These are phyloP conservation scores for Fereydounia khargensis DNA, from an alignment of 1,284 basidiomycete species.

Conservation along the genomic window DNA sequence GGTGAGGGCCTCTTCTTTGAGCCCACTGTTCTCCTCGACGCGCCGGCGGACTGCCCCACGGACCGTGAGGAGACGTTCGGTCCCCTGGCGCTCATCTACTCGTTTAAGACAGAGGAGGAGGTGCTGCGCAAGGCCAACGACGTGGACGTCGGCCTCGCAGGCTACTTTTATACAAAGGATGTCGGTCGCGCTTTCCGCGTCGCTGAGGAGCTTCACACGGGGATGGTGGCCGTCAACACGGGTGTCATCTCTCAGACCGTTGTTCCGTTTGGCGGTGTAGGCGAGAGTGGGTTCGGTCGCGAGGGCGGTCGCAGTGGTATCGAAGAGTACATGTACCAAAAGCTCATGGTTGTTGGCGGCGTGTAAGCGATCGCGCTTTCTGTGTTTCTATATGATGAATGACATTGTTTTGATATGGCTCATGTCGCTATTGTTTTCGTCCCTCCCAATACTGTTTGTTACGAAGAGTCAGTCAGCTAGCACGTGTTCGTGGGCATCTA, in stretches of 20 bases:
- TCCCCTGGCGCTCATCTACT: constrained; percentile 62
- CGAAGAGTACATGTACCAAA: constrained; percentile 64
- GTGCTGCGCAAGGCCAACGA: constrained; percentile 82
- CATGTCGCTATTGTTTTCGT: no score
- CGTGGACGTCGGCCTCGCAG: constrained; percentile 78
- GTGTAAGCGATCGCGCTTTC: no score
- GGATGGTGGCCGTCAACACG: constrained; percentile 77
- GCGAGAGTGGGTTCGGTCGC: constrained; percentile 69
- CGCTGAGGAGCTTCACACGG: constrained; percentile 93
- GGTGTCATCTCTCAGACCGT: constrained; percentile 48
- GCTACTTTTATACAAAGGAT: constrained; percentile 64
- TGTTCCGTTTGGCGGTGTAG: constrained; percentile 80
- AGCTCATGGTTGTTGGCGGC: constrained; percentile 50
- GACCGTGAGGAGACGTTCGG: constrained; percentile 55
- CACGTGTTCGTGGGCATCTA: neutral
- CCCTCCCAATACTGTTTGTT: no score
- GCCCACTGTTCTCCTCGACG: constrained; percentile 85
- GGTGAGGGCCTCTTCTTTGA: constrained; percentile 70
- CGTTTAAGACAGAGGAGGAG: constrained; percentile 90
- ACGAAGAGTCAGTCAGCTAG: no score
- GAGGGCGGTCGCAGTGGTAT: constrained; percentile 71
- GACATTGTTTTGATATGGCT: no score
- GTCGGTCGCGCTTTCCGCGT: constrained; percentile 89
- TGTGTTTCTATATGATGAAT: no score
- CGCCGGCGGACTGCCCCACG: constrained; percentile 66